A percentile compares a stretch with the other conserved stretches of the same genome.
phyloP scores from a whole-genome alignment of 441 rosid genomes.

The Populus hybrid region DNA sequence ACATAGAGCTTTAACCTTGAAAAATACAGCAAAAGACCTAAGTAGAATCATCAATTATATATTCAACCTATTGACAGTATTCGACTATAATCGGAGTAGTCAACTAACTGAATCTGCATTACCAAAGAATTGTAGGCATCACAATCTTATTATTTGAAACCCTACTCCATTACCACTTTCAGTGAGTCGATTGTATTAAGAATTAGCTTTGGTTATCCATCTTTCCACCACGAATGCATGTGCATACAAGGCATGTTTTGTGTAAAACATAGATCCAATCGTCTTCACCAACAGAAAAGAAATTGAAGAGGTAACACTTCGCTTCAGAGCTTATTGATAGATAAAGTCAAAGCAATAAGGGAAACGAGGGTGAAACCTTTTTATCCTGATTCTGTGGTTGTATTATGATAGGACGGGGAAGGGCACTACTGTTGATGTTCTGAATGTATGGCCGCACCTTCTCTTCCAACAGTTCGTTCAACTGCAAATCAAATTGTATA shows the following conservation, averaged over 20 bases:
- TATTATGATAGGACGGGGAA: slow-evolving; percentile 58
- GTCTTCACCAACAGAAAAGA: not conserved
- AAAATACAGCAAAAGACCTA: too few species aligned
- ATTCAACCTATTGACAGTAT: too few species aligned
- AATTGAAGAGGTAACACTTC: not conserved
- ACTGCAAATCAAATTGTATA: slow-evolving; percentile 34
- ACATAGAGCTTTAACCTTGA: not conserved
- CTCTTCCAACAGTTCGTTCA: slow-evolving; percentile 81
- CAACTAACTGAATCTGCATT: too few species aligned
- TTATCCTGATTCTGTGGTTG: slow-evolving; percentile 42
- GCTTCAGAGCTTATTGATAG: not conserved
- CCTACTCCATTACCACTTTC: not conserved
- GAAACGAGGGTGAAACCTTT: slow-evolving; percentile 32
- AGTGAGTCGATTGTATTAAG: not conserved
- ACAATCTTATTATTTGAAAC: not conserved
- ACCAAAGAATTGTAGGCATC: not conserved
- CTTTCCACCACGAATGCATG: not conserved
- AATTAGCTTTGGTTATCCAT: not conserved
- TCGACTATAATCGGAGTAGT: too few species aligned
- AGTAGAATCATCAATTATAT: too few species aligned
- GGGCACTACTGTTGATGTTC: slow-evolving; percentile 39
- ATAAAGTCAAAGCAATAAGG: not conserved
- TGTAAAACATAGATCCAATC: not conserved
- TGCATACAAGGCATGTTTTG: not conserved
- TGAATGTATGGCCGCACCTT: slow-evolving; percentile 68